A percentile compares a stretch with the other conserved stretches of the same genome.
phyloP scores from a whole-genome alignment of 1,284 basidiomycete species.

The Irpex sp. region DNA sequence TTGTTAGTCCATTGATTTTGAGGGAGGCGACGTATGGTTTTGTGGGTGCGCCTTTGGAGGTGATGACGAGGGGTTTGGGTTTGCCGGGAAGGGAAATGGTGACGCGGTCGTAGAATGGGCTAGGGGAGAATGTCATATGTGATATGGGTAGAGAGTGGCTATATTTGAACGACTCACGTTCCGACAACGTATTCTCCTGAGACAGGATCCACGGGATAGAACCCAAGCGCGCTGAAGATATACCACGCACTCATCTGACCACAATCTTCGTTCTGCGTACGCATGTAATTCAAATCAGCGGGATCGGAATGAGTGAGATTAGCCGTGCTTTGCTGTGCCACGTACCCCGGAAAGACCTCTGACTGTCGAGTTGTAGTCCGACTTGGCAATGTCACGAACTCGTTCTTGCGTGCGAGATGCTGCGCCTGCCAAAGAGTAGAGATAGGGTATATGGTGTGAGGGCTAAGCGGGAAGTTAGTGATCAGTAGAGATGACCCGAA shows the following conservation, averaged over 20 bases:
- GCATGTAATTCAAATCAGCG: background rate
- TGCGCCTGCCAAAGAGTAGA: slow-evolving; percentile 70
- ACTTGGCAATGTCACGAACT: slow-evolving; percentile 61
- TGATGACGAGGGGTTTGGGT: slow-evolving; percentile 41
- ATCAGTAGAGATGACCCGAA: background rate
- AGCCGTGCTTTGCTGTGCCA: background rate
- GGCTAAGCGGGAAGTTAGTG: slow-evolving; percentile 39
- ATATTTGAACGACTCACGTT: slow-evolving; percentile 38
- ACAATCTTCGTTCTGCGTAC: slow-evolving; percentile 76
- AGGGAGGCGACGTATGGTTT: slow-evolving; percentile 60
- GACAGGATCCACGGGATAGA: slow-evolving; percentile 85
- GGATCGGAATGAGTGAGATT: too few species aligned
- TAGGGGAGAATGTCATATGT: slow-evolving; percentile 18
- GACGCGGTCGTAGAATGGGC: slow-evolving; percentile 67
- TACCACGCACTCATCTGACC: slow-evolving; percentile 91
- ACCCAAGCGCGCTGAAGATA: slow-evolving; percentile 76
- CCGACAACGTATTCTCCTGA: slow-evolving; percentile 73
- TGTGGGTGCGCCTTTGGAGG: slow-evolving; percentile 47
- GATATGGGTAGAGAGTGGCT: background rate
- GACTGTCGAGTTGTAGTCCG: slow-evolving; percentile 66
- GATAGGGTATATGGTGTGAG: slow-evolving; percentile 81
- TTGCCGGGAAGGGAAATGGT: slow-evolving; percentile 50
- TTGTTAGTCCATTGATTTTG: slow-evolving; percentile 44
- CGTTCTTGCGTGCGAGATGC: slow-evolving; percentile 68
- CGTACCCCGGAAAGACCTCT: slow-evolving; percentile 67